Conservation (phyloP, 2,329 filamentous ascomycete species). For the Colletotrichum gloeosporioides region DNA sequence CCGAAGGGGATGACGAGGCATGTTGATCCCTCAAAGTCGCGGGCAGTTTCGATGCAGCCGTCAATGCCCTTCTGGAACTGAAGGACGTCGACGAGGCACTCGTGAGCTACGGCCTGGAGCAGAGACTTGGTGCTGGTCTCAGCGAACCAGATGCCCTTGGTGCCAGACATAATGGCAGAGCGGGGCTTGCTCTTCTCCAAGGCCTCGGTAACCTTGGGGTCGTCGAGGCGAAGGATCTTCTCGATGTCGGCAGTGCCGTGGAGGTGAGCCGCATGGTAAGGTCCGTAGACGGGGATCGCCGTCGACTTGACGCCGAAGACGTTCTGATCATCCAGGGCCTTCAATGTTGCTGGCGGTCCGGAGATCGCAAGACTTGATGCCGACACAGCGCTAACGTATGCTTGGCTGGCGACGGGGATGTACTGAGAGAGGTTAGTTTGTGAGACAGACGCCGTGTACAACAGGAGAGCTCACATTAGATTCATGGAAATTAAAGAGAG, state of each 20-base stretch:
- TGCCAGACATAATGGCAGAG: slow-evolving; percentile 56
- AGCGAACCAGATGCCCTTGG: slow-evolving; percentile 47
- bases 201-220: slow-evolving; percentile 40
- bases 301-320: slow-evolving; percentile 46
- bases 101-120: slow-evolving; percentile 47
- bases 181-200: slow-evolving; percentile 48
- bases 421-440: slow-evolving; percentile 31
- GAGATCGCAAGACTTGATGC: slow-evolving; percentile 57
- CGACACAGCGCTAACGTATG: slow-evolving; percentile 60
- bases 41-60: slow-evolving; percentile 49
- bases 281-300: slow-evolving; percentile 59
- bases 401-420: slow-evolving; percentile 48
- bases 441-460: not conserved
- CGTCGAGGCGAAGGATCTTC: slow-evolving; percentile 49
- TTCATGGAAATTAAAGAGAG: slow-evolving; percentile 63
- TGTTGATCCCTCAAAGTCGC: slow-evolving; percentile 40
- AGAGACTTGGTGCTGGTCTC: slow-evolving; percentile 46
- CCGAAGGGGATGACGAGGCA: slow-evolving; percentile 56
- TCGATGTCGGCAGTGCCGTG: slow-evolving; percentile 49
- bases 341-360: slow-evolving; percentile 56
- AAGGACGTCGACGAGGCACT: slow-evolving; percentile 56
- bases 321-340: slow-evolving; percentile 44
- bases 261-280: slow-evolving; percentile 63
- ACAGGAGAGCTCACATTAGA: slow-evolving; percentile 45
- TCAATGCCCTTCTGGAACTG: slow-evolving; percentile 53